Base-by-base conservation (phyloP, 257 asterid genomes). In the Rehmannia glutinosa region DNA sequence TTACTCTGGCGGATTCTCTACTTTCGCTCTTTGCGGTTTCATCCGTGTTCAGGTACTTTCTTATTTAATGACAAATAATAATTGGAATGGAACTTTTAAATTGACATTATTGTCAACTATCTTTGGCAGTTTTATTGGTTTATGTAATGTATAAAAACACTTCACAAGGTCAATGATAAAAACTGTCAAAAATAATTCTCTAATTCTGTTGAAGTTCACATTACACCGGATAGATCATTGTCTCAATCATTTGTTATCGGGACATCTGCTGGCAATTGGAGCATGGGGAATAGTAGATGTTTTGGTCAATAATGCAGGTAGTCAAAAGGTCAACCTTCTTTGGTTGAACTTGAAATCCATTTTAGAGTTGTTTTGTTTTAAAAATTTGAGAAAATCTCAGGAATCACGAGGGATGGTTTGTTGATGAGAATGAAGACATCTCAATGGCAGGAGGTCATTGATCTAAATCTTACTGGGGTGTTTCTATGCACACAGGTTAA, bases 401-500 rank as follows among this genome's bases (percentile, higher is more conserved):
- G 97, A 50, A 94, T 94, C 73, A 88, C 97, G 11, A 87, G 96
- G 81, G 97, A 88, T 80, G 92, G 95, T 59, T 83, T 91, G 79
- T 77, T 94, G 85, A 94, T 94, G 97, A 87, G 95, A 82, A 90
- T 90, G 97, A 88, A 87, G 84, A 73, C 69, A 32, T 69, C 97
- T 64, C 97, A 94, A 55, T 94, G 99, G 99, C 89, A 88, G 77
- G 99, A 94, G 67, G 97, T 94, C 80, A 90, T 94, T 52, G 96
- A 82, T 85, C 86, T 91, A 61, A 94, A 94, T 78, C 96, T 94
- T 49, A 94, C 97, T 6, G 97, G 97, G 19, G 99, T 88, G 64
- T 94, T 78, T 81, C 82, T 94, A 19, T 94, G 97, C 81, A 88
- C 91, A 64, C 99, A 94, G 90, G 99, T 85, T 49, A 60, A 64